These are phyloP conservation scores for Dipodascus albidus DNA, from an alignment of 805 yeast genomes.

Conservation along the genomic window DNA sequence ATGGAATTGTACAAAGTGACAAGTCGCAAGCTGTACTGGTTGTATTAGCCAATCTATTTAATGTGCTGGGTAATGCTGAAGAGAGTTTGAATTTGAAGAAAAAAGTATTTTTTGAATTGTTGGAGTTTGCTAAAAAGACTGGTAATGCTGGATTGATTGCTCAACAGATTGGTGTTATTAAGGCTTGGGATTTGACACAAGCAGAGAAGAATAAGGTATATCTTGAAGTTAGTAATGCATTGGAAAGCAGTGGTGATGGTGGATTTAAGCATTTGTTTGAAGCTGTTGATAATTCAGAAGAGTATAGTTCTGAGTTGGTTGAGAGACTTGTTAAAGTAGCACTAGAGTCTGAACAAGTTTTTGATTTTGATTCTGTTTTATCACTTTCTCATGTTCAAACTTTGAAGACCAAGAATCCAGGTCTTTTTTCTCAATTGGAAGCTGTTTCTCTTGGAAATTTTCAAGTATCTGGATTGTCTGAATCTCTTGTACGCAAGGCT, in stretches of 20 bases:
- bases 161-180: conserved; percentile 27
- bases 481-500: neutral
- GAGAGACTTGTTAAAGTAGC: conserved; percentile 17
- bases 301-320: conserved; percentile 11
- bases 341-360: conserved; percentile 16
- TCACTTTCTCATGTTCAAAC: conserved; percentile 21
- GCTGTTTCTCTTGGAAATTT: conserved; percentile 24
- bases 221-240: conserved; percentile 17
- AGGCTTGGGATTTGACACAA: conserved; percentile 24
- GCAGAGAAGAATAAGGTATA: conserved; percentile 19
- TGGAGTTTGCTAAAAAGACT: conserved; percentile 25
- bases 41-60: conserved; percentile 30
- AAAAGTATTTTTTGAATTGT: conserved; percentile 23
- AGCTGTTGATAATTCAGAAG: conserved; percentile 10
- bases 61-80: conserved; percentile 23
- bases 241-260: conserved; percentile 12
- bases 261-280: conserved; percentile 16
- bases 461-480: conserved; percentile 10
- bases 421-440: conserved; percentile 18
- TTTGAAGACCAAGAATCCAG: conserved; percentile 14
- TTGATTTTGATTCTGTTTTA: conserved; percentile 22
- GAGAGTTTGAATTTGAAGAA: conserved; percentile 15
- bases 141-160: conserved; percentile 24
- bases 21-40: conserved; percentile 21
- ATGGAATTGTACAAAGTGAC: conserved; percentile 2